Evolutionary conservation across 805 yeast species (phyloP).

Genomic region (Candida railenensis): DNA sequence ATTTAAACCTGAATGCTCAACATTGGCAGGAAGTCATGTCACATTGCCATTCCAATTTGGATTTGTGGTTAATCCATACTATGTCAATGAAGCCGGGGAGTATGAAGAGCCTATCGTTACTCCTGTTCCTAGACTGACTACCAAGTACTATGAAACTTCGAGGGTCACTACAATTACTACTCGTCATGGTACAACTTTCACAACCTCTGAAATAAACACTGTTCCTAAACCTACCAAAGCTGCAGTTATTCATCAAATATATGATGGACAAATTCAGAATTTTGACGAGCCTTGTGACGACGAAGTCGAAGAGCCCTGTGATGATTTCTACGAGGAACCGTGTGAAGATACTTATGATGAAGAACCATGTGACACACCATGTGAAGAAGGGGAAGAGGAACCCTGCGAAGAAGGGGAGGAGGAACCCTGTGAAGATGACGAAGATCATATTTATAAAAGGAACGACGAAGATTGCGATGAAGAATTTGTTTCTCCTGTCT

Average conservation of each 20-base stretch:
- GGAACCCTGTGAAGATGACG: slow-evolving; percentile 3
- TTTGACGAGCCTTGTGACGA: slow-evolving; percentile 3
- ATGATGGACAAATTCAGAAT: slow-evolving; percentile 31
- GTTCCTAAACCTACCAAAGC: slow-evolving; percentile 24
- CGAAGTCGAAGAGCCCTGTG: slow-evolving; percentile 2
- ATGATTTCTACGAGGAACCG: slow-evolving; percentile 4
- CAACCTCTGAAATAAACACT: slow-evolving; percentile 15
- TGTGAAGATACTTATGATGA: slow-evolving; percentile 1
- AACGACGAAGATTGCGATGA: slow-evolving; percentile 4
- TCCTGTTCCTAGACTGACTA: slow-evolving; percentile 10
- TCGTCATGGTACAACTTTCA: slow-evolving; percentile 6
- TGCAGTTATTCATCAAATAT: slow-evolving; percentile 21
- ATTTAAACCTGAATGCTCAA: slow-evolving; percentile 21
- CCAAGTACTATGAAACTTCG: slow-evolving; percentile 10
- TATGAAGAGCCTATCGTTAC: slow-evolving; percentile 17
- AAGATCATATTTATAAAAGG: not conserved
- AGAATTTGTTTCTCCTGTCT: slow-evolving; percentile 20
- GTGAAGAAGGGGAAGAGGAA: slow-evolving; percentile 6
- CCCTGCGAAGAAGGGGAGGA: not conserved
- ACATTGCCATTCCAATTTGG: slow-evolving; percentile 37
- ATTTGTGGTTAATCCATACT: slow-evolving; percentile 29
- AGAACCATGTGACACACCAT: not conserved
- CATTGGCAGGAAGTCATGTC: slow-evolving; percentile 17
- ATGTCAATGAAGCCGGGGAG: slow-evolving; percentile 17
- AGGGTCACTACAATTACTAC: slow-evolving; percentile 3